Evolutionary conservation across 2,329 filamentous ascomycete genomes (phyloP), one percentile per base, ranked within the genome.

Genomic region (Colletotrichum salicis): DNA sequence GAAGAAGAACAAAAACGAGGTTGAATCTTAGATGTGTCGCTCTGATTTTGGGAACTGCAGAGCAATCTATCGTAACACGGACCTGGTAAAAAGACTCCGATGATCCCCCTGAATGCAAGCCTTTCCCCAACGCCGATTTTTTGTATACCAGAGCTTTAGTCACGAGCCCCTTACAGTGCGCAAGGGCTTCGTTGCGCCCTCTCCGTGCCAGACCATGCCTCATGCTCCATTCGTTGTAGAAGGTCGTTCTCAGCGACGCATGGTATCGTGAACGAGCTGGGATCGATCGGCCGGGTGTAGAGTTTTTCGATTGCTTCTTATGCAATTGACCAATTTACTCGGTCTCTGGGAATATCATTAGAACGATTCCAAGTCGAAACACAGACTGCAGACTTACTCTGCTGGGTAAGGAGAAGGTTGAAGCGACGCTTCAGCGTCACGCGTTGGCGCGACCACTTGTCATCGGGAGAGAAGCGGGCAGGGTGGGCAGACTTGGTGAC

Each of bases 401-500:
- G 92, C 88, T 97, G 94, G 65, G 93, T 96, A 82, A 97, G 86
- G 74, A 98, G 90, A 75, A 98, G 88, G 60, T 92, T 92, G 81
- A 97, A 98, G 80, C 96, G 90, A 87, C 94, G 95, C 92, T 98
- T 97, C 79, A 98, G 88, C 24, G 95, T 97, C 61, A 98, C 95
- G 77, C 96, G 91, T 86, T 98, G 96, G 81, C 94, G 93, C 79
- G 95, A 97, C 89, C 97, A 98, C 88, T 98, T 97, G 88, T 99
- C 96, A 85, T 99, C 96, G 75, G 96, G 96, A 58, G 94, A 97
- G 88, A 98, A 99, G 77, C 96, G 90, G 55, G 96, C 96, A 58
- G 96, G 96, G 86, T 98, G 96, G 68, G 96, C 96, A 65, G 93
- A 96, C 88, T 97, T 97, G 82, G 96, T 97, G 80, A 98, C 94